phyloP scores from a whole-genome alignment of 371 early-diverging fungal genomes.

The Mucor plumbeus region DNA sequence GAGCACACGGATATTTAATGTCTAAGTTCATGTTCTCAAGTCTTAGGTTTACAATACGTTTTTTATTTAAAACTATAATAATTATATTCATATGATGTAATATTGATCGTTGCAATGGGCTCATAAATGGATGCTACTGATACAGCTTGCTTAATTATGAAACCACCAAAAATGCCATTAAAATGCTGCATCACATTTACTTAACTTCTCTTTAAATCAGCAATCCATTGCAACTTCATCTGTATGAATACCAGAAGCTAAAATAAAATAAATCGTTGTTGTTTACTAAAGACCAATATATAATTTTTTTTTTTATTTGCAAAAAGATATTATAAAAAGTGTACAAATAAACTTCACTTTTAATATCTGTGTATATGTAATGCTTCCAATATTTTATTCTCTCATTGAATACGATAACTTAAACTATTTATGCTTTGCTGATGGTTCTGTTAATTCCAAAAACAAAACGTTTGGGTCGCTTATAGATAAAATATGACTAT shows the following conservation, averaged over 20 bases:
- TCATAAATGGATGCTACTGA: not conserved
- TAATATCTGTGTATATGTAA: too few species aligned
- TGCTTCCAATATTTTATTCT: not conserved
- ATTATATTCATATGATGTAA: not conserved
- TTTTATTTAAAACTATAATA: not conserved
- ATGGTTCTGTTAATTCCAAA: conserved; percentile 14
- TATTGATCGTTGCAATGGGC: conserved; percentile 1
- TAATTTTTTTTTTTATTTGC: not conserved
- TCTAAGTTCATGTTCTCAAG: too few species aligned
- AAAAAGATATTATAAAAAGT: too few species aligned
- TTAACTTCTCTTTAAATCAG: not conserved
- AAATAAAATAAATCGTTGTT: not conserved
- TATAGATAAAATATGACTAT: not conserved
- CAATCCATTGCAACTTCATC: not conserved
- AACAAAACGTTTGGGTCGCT: not conserved
- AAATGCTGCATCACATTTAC: conserved; percentile 9
- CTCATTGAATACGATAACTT: not conserved
- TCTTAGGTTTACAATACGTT: not conserved
- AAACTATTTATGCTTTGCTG: not conserved
- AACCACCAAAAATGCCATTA: conserved; percentile 6
- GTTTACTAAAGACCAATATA: not conserved
- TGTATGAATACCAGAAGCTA: not conserved
- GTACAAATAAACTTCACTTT: too few species aligned
- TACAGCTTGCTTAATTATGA: not conserved
- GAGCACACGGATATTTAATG: too few species aligned